Evolutionary conservation across 2,329 filamentous ascomycete species (phyloP).

Genomic region (Talaromyces sp.): DNA sequence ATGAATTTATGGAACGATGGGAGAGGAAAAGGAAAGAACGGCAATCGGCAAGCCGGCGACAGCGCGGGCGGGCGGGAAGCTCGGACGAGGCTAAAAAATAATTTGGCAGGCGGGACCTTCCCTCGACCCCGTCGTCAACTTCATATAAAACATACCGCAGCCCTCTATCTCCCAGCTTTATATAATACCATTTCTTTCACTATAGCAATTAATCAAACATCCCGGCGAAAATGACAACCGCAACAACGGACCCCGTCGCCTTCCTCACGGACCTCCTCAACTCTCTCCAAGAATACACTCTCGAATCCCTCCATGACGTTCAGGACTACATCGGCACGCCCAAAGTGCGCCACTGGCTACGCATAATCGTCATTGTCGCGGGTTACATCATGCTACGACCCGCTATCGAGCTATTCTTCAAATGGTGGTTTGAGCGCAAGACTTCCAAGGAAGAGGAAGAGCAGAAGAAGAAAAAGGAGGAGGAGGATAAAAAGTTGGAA

Average conservation of each 20-base stretch:
- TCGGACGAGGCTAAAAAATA: slow-evolving; percentile 4
- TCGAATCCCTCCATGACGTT: slow-evolving; percentile 33
- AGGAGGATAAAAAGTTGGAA: slow-evolving; percentile 40
- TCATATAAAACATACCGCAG: background rate
- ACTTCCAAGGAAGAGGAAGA: slow-evolving; percentile 54
- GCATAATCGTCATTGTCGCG: slow-evolving; percentile 66
- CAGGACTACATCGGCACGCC: slow-evolving; percentile 36
- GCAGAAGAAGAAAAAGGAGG: slow-evolving; percentile 60
- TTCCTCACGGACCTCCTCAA: slow-evolving; percentile 19
- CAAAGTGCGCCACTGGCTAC: slow-evolving; percentile 50
- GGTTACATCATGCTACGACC: slow-evolving; percentile 67
- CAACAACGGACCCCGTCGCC: slow-evolving; percentile 5
- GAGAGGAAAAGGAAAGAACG: background rate
- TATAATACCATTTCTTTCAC: background rate
- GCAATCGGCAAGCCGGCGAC: background rate
- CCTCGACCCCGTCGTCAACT: background rate
- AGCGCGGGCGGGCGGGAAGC: background rate
- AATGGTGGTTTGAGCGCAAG: slow-evolving; percentile 53
- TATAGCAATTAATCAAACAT: background rate
- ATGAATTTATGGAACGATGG: background rate
- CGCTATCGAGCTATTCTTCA: slow-evolving; percentile 52
- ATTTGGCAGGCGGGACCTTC: background rate
- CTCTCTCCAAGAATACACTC: slow-evolving; percentile 20
- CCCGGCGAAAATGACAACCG: slow-evolving; percentile 5
- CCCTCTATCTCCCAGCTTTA: background rate